Evolutionary conservation across 1,284 basidiomycete species (phyloP).

Genomic region (Heterobasidion annosum): DNA sequence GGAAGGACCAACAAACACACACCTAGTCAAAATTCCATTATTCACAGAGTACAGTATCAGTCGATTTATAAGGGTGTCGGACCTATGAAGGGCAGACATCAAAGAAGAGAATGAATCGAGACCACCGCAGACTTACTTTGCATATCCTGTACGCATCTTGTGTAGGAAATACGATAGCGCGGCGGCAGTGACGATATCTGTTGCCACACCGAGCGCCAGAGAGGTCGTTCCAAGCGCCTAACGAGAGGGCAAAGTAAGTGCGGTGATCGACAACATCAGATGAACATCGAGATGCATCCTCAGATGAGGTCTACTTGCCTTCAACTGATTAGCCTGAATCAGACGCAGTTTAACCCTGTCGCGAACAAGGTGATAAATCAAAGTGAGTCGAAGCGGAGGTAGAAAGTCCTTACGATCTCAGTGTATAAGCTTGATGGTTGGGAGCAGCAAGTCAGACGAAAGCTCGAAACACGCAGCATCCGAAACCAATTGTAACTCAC

Average conservation of each 20-base stretch:
- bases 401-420: not conserved
- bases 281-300: not conserved
- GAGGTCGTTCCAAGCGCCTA: constrained; percentile 33
- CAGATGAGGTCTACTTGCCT: constrained; percentile 2
- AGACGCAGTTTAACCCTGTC: constrained; percentile 10
- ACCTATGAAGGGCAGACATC: constrained; percentile 22
- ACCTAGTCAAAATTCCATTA: constrained; percentile 57
- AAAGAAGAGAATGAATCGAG: constrained; percentile 1
- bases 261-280: not conserved
- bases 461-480: no score
- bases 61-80: constrained; percentile 50
- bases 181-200: constrained; percentile 38
- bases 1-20: constrained; percentile 8
- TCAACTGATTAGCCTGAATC: constrained; percentile 13
- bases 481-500: no score
- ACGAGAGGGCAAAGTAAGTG: not conserved
- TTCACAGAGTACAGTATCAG: constrained; percentile 47
- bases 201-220: constrained; percentile 32
- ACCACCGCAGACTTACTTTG: constrained; percentile 18
- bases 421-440: not conserved
- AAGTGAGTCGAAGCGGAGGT: no score
- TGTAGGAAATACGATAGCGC: constrained; percentile 45
- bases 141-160: constrained; percentile 36
- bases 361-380: no score
- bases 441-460: not conserved